These are phyloP conservation scores for Lactifluus echinatus DNA, from an alignment of 768 basidiomycete species.

Conservation along the genomic window DNA sequence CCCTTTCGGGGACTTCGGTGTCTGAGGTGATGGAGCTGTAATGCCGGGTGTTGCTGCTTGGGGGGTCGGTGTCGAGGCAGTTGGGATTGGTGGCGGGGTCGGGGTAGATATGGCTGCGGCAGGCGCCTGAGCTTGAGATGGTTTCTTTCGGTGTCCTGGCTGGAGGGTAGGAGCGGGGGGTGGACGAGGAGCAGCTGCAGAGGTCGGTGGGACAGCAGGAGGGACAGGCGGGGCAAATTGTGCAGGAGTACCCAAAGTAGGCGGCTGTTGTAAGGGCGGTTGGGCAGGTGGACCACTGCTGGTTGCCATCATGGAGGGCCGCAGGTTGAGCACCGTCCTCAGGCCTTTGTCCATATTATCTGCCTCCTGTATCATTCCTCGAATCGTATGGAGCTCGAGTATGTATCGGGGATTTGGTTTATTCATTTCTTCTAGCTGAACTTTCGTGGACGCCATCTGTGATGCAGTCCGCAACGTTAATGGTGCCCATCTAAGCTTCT, in stretches of 20 bases:
- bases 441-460: slow-evolving; percentile 12
- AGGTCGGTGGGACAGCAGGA: background rate
- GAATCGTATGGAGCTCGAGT: slow-evolving; percentile 19
- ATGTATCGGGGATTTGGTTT: slow-evolving; percentile 13
- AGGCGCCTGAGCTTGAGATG: background rate
- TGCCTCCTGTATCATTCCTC: slow-evolving; percentile 19
- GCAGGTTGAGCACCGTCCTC: background rate
- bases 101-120: slow-evolving; percentile 7
- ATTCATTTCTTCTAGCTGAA: slow-evolving; percentile 11
- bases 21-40: slow-evolving; percentile 19
- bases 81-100: slow-evolving; percentile 5
- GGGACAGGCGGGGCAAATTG: background rate
- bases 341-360: slow-evolving; percentile 17
- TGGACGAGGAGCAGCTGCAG: background rate
- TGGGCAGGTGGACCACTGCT: background rate
- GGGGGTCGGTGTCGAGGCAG: slow-evolving; percentile 15
- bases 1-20: slow-evolving; percentile 60
- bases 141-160: slow-evolving; percentile 12
- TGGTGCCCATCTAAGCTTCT: background rate
- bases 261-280: slow-evolving; percentile 8
- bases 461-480: background rate
- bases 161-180: background rate
- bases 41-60: slow-evolving; percentile 17
- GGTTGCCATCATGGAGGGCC: background rate
- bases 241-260: background rate